A percentile compares a stretch with the other conserved stretches of the same genome.
Conservation (phyloP, 495 filamentous ascomycete species). For the Collariella sp. region DNA sequence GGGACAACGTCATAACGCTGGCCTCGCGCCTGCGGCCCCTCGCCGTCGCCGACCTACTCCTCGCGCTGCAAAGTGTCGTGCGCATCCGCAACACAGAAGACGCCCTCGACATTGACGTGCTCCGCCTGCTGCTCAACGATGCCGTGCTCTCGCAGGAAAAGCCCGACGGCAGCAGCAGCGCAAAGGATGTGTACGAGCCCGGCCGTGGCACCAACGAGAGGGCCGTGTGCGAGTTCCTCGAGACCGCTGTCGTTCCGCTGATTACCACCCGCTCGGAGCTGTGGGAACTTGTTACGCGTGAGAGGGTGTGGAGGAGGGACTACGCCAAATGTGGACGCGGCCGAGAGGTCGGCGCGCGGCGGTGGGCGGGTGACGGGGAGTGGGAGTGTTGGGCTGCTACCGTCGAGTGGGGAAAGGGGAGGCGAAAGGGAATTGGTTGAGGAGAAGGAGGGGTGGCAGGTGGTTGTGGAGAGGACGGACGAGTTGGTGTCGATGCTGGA, state of each 20-base stretch:
- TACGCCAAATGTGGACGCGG: constrained; percentile 66
- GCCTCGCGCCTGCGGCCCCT: constrained; percentile 67
- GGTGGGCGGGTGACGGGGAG: constrained; percentile 33
- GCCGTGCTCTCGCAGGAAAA: constrained; percentile 39
- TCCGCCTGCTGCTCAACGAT: constrained; percentile 64
- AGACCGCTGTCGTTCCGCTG: constrained; percentile 62
- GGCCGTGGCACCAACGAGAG: constrained; percentile 40
- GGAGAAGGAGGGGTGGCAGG: constrained; percentile 46
- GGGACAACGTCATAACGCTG: constrained; percentile 89
- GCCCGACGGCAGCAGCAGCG: constrained; percentile 3
- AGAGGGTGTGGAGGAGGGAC: constrained; percentile 60
- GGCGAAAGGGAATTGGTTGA: constrained; percentile 35
- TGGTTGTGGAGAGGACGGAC: constrained; percentile 54
- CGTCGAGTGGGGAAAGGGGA: constrained; percentile 10
- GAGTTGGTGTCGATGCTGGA: constrained; percentile 59
- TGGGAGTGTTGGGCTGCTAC: constrained; percentile 9
- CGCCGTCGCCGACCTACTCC: constrained; percentile 62
- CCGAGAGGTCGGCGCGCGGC: constrained; percentile 82
- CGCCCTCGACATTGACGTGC: constrained; percentile 64
- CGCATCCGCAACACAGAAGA: constrained; percentile 66
- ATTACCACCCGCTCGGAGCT: constrained; percentile 71
- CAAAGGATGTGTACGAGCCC: constrained; percentile 32
- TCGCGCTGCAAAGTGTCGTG: constrained; percentile 63
- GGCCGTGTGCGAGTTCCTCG: constrained; percentile 61
- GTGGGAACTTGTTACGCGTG: constrained; percentile 62